Percentiles rank a stretch among this genome's conserved stretches.
phyloP scores from a whole-genome alignment of 371 early-diverging fungal genomes.

The Haplosporangium sp. region DNA sequence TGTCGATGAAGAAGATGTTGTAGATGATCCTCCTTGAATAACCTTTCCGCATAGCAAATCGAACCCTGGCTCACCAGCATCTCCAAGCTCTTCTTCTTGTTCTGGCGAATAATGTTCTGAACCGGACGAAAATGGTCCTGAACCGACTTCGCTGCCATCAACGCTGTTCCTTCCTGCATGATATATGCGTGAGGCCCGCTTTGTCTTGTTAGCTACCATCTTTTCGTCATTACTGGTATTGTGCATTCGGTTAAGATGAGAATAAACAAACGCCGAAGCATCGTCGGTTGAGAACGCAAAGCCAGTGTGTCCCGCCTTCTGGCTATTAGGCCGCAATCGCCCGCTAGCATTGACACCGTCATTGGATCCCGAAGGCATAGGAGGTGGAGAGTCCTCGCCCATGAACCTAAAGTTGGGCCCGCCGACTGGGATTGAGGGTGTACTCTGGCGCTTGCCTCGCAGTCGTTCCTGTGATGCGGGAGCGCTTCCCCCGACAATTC shows the following conservation, averaged over 20 bases:
- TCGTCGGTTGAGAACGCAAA: constrained; percentile 54
- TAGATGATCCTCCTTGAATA: background rate
- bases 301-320: constrained; percentile 30
- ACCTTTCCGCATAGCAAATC: background rate
- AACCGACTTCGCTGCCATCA: constrained; percentile 48
- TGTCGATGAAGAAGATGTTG: constrained; percentile 4
- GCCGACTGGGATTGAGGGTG: constrained; percentile 40
- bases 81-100: too few relatives aligned
- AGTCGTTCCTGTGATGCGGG: constrained; percentile 7
- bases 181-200: constrained; percentile 28
- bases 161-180: constrained; percentile 38
- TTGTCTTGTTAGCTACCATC: constrained; percentile 11
- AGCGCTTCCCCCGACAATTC: constrained; percentile 11
- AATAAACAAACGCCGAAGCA: constrained; percentile 50
- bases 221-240: constrained; percentile 36
- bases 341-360: background rate
- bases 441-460: constrained; percentile 47
- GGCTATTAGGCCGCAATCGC: background rate
- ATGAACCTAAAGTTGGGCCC: constrained; percentile 49
- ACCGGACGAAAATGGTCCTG: background rate
- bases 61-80: background rate
- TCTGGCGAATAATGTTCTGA: constrained; percentile 5
- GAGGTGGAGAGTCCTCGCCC: constrained; percentile 33
- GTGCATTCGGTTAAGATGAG: constrained; percentile 42
- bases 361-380: constrained; percentile 8